Conservation (phyloP, 2,329 filamentous ascomycete species). For the Periglandula ipomoeae region DNA sequence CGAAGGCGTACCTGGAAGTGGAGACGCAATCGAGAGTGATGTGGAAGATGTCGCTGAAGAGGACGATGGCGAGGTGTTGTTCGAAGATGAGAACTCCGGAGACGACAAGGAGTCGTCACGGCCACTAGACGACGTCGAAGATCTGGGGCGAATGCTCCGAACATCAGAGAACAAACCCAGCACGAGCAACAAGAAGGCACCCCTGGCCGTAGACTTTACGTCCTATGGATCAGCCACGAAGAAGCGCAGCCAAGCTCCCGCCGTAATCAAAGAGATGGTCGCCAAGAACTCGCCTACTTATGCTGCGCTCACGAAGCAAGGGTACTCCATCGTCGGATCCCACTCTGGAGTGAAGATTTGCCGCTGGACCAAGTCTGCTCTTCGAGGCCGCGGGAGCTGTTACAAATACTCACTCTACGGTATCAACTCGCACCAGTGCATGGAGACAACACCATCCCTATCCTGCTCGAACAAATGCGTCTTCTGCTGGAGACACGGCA, state of each 20-base stretch:
- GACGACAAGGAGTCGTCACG: conserved; percentile 26
- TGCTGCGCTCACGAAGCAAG: conserved; percentile 84
- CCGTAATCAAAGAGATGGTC: conserved; percentile 79
- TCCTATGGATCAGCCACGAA: conserved; percentile 50
- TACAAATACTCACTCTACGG: conserved; percentile 99
- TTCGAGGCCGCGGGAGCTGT: conserved; percentile 86
- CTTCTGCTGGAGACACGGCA: conserved; percentile 97
- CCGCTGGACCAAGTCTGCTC: conserved; percentile 94
- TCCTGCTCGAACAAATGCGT: conserved; percentile 98
- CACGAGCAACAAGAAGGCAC: conserved; percentile 22
- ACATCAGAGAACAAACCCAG: conserved; percentile 30
- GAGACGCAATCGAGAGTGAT: conserved; percentile 77
- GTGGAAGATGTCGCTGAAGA: conserved; percentile 58
- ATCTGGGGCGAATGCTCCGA: conserved; percentile 60
- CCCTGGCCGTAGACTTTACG: conserved; percentile 80
- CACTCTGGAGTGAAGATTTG: conserved; percentile 97
- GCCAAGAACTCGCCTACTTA: conserved; percentile 85
- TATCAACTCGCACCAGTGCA: conserved; percentile 92
- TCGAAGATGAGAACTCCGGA: conserved; percentile 30
- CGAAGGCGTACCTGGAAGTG: conserved; percentile 66
- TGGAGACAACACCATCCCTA: conserved; percentile 93
- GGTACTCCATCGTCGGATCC: conserved; percentile 88
- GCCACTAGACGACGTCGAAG: conserved; percentile 71
- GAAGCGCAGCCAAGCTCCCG: conserved; percentile 28
- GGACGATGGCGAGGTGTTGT: conserved; percentile 42